Percentiles rank a stretch among this genome's conserved stretches.
Conservation (phyloP, 169 alveolate species). For the Cardiosporidium cionae region DNA sequence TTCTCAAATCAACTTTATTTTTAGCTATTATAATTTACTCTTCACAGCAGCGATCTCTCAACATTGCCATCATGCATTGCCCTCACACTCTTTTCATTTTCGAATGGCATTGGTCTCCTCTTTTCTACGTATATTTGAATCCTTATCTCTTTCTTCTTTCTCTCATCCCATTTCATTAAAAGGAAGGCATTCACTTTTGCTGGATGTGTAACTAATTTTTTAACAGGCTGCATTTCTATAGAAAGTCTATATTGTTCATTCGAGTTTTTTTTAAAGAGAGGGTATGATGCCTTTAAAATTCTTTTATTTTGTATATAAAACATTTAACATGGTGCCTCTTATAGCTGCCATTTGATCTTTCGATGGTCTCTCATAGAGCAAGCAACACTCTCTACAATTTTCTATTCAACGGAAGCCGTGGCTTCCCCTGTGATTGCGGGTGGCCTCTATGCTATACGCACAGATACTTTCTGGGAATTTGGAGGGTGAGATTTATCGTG, state of each 20-base stretch:
- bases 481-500: slow-evolving; percentile 57
- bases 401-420: slow-evolving; percentile 22
- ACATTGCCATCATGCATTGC: too few species aligned
- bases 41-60: too few species aligned
- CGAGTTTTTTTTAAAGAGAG: background rate
- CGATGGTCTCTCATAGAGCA: slow-evolving; percentile 36
- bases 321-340: background rate
- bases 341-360: slow-evolving; percentile 33
- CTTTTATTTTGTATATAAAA: background rate
- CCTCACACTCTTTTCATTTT: too few species aligned
- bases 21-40: too few species aligned
- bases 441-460: slow-evolving; percentile 42
- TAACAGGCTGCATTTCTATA: background rate
- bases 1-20: background rate
- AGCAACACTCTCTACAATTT: slow-evolving; percentile 28
- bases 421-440: slow-evolving; percentile 49
- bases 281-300: background rate
- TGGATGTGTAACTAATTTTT: background rate
- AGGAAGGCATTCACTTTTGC: background rate
- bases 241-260: background rate
- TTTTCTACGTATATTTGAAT: too few species aligned
- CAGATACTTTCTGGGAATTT: slow-evolving; percentile 28
- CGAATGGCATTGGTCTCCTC: too few species aligned
- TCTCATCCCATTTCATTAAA: too few species aligned
- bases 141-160: too few species aligned